A percentile compares a stretch with the other conserved stretches of the same genome.
phyloP scores from a whole-genome alignment of 768 basidiomycete species.

The Xerocomellus intermedius region DNA sequence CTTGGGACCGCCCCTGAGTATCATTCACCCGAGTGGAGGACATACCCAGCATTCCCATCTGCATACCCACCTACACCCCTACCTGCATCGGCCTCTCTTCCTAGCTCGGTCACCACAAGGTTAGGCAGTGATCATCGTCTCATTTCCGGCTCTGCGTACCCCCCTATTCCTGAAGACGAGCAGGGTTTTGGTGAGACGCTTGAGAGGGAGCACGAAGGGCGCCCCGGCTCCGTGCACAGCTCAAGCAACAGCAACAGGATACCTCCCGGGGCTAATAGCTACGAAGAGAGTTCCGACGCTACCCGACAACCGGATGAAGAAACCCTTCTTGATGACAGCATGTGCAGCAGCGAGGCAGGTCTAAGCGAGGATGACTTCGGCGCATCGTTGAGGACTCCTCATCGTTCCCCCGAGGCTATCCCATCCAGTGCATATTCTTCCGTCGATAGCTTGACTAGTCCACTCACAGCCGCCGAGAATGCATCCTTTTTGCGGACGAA shows the following conservation, averaged over 20 bases:
- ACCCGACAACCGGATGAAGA: constrained; percentile 19
- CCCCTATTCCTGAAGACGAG: constrained; percentile 40
- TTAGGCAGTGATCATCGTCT: not conserved
- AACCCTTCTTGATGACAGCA: constrained; percentile 23
- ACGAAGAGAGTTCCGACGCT: constrained; percentile 1
- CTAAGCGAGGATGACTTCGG: constrained; percentile 57
- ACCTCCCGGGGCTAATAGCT: constrained; percentile 40
- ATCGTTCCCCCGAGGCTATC: constrained; percentile 28
- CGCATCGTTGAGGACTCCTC: constrained; percentile 64
- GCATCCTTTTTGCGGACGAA: constrained; percentile 38
- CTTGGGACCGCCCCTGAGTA: constrained; percentile 33
- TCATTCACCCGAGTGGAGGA: constrained; percentile 64
- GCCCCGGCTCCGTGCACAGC: constrained; percentile 57
- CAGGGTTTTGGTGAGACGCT: constrained; percentile 74
- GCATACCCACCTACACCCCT: constrained; percentile 74
- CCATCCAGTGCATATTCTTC: constrained; percentile 26
- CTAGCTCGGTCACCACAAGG: constrained; percentile 11
- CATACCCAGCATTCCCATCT: constrained; percentile 73
- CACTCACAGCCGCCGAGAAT: constrained; percentile 40
- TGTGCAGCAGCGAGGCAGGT: constrained; percentile 25
- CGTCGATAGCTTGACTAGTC: constrained; percentile 28
- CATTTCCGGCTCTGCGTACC: constrained; percentile 17
- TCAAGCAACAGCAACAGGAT: constrained; percentile 53
- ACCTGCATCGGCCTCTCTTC: constrained; percentile 37
- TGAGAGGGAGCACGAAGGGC: constrained; percentile 59